These are phyloP conservation scores for Saxispiralis lemnorum DNA, from an alignment of 495 filamentous ascomycete genomes.

Conservation along the genomic window DNA sequence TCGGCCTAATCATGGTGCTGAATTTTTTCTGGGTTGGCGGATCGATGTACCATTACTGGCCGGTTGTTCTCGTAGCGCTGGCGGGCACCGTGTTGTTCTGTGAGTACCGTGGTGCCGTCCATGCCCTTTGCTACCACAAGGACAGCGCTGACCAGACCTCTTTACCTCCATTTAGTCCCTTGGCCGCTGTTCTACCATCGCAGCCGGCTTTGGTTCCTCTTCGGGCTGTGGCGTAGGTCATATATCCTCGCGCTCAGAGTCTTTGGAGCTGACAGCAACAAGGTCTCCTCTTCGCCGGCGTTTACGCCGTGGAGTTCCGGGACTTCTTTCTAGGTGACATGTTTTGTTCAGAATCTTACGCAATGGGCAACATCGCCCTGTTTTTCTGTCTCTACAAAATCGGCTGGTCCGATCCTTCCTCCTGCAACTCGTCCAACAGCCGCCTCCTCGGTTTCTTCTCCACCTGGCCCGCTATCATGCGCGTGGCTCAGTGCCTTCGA, in stretches of 20 bases:
- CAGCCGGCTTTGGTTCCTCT: conserved; percentile 65
- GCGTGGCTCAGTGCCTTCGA: conserved; percentile 73
- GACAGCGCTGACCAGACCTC: background rate
- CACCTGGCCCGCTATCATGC: conserved; percentile 71
- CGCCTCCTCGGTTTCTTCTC: conserved; percentile 71
- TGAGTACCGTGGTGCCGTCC: no score
- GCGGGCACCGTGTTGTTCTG: conserved; percentile 43
- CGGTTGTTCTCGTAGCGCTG: conserved; percentile 58
- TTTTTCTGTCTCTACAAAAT: conserved; percentile 87
- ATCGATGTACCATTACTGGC: conserved; percentile 65
- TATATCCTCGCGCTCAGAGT: background rate
- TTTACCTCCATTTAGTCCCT: conserved; percentile 34
- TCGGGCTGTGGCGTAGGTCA: no score
- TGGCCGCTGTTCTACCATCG: conserved; percentile 54
- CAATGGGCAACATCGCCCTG: conserved; percentile 75
- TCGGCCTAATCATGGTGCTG: conserved; percentile 69
- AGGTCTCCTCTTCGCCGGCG: conserved; percentile 58
- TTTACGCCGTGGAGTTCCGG: conserved; percentile 87
- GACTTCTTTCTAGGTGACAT: conserved; percentile 98
- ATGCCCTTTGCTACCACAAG: no score
- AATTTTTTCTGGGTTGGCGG: conserved; percentile 53
- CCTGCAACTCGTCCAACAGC: conserved; percentile 77
- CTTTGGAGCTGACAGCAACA: no score
- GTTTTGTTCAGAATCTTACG: conserved; percentile 86
- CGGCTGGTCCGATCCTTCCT: conserved; percentile 47